Evolutionary conservation across 805 yeast genomes (phyloP).

Genomic region (Yamadazyma endophytica): DNA sequence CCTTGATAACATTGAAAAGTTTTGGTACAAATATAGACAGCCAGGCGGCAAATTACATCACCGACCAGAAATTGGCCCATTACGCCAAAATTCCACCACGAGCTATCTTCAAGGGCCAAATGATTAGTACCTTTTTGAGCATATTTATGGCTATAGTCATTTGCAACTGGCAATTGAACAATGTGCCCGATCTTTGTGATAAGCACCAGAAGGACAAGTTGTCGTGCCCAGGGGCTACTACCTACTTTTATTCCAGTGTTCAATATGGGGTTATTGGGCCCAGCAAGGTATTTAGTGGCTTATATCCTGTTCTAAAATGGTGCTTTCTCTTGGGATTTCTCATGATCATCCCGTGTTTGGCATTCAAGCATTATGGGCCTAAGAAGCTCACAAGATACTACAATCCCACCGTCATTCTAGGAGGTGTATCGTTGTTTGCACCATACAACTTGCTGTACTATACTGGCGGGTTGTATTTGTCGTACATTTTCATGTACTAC

Average conservation of each 20-base stretch:
- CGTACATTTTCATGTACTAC: constrained; percentile 54
- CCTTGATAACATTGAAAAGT: constrained; percentile 48
- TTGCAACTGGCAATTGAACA: constrained; percentile 38
- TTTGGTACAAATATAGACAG: constrained; percentile 55
- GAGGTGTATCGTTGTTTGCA: constrained; percentile 46
- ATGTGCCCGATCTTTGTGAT: constrained; percentile 33
- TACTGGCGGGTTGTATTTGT: constrained; percentile 61
- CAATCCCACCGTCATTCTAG: constrained; percentile 53
- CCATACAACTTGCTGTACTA: constrained; percentile 49
- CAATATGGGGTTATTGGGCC: constrained; percentile 61
- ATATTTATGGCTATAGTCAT: constrained; percentile 29
- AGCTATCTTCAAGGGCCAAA: constrained; percentile 48
- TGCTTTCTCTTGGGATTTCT: constrained; percentile 54
- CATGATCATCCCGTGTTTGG: constrained; percentile 32
- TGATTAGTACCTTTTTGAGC: constrained; percentile 32
- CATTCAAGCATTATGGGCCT: constrained; percentile 35
- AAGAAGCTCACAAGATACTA: constrained; percentile 28
- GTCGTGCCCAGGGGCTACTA: constrained; percentile 43
- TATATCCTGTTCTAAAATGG: constrained; percentile 53
- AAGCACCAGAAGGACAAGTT: constrained; percentile 31
- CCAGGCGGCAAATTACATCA: constrained; percentile 57
- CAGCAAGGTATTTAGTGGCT: constrained; percentile 50
- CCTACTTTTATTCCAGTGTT: constrained; percentile 49
- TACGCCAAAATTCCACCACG: constrained; percentile 63
- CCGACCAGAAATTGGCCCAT: constrained; percentile 44